Evolutionary conservation across 2,329 filamentous ascomycete species (phyloP).

Genomic region (Colletotrichum sp.): DNA sequence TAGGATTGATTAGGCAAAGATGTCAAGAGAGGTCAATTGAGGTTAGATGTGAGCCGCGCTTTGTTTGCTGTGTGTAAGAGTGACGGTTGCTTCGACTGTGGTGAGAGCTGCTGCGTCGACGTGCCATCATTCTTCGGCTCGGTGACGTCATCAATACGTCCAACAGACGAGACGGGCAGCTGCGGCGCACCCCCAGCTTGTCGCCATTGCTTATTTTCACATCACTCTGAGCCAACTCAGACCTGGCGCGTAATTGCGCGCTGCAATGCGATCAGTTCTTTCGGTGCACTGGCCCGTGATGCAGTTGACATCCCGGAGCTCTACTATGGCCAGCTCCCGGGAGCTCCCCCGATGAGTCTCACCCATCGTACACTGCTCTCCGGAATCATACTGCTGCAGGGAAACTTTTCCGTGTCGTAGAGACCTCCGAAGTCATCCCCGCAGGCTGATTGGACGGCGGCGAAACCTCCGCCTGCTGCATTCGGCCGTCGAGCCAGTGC

Average conservation of each 20-base stretch:
- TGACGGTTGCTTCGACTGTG: background rate
- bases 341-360: background rate
- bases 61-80: background rate
- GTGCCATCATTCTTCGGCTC: background rate
- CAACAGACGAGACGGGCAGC: background rate
- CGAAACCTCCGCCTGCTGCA: background rate
- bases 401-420: background rate
- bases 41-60: background rate
- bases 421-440: background rate
- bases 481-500: background rate
- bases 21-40: background rate
- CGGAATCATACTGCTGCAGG: background rate
- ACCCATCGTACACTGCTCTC: background rate
- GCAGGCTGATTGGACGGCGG: background rate
- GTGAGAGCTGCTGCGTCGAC: background rate
- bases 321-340: background rate
- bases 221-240: background rate
- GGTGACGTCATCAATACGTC: slow-evolving; percentile 17
- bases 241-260: background rate
- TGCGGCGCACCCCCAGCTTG: background rate
- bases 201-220: slow-evolving; percentile 1
- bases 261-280: background rate
- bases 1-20: background rate
- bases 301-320: background rate
- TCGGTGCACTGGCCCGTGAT: background rate